Percentiles rank a stretch among this genome's conserved stretches.
Conservation (phyloP, 345 rosid species). For the Camelina hispida region DNA sequence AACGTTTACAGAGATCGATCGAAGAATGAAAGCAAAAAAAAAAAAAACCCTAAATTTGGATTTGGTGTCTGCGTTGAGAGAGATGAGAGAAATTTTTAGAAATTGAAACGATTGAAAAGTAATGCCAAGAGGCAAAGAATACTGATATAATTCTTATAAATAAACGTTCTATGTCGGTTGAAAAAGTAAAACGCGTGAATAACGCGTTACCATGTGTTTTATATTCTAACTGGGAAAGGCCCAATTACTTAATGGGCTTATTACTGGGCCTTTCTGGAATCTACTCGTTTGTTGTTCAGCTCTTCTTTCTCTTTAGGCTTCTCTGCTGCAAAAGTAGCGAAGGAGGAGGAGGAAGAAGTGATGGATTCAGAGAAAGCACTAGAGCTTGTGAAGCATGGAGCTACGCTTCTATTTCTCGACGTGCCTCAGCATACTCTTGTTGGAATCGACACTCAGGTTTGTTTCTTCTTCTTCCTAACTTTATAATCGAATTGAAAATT, state of each 20-base stretch:
- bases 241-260: background rate
- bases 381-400: slow-evolving; percentile 79
- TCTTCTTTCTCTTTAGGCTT: background rate
- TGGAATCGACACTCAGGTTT: slow-evolving; percentile 87
- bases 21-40: background rate
- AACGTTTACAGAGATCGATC: background rate
- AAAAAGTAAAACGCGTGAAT: slow-evolving; percentile 32
- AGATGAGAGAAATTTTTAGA: background rate
- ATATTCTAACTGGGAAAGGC: background rate
- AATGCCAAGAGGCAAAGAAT: background rate
- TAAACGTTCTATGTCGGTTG: slow-evolving; percentile 21
- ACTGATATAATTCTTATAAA: background rate
- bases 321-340: background rate
- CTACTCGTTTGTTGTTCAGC: slow-evolving; percentile 4
- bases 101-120: background rate
- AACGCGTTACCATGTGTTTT: background rate
- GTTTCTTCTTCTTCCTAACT: background rate
- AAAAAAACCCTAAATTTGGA: slow-evolving; percentile 10
- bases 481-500: background rate
- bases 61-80: slow-evolving; percentile 11
- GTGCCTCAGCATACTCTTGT: slow-evolving; percentile 81
- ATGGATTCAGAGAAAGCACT: slow-evolving; percentile 84
- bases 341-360: background rate
- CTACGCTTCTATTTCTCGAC: slow-evolving; percentile 80
- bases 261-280: slow-evolving; percentile 16